Conservation (phyloP, 305 asterid genomes). For the Lippia alba region DNA sequence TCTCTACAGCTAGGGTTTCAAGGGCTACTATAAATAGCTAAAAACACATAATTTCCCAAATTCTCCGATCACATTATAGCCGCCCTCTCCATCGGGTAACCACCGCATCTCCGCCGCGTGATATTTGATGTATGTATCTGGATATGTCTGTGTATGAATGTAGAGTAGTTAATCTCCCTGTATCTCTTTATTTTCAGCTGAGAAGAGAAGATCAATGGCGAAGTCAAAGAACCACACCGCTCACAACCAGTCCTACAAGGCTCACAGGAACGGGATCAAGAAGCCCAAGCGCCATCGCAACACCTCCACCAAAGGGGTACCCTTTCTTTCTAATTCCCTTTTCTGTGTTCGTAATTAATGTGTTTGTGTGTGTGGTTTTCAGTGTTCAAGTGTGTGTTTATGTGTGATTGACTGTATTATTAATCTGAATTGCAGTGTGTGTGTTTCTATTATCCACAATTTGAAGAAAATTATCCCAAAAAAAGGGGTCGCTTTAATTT, state of each 20-base stretch:
- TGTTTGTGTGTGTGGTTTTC: not conserved
- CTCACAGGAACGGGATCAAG: constrained; percentile 56
- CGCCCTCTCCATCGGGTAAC: constrained; percentile 7
- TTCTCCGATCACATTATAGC: not conserved
- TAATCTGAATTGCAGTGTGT: too few species aligned
- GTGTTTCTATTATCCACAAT: too few species aligned
- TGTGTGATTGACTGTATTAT: not conserved
- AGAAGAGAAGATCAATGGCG: constrained; percentile 37
- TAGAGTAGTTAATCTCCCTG: too few species aligned
- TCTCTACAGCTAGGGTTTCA: not conserved
- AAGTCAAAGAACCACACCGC: constrained; percentile 56
- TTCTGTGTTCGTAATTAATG: not conserved
- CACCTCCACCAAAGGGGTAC: constrained; percentile 47
- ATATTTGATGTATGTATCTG: not conserved
- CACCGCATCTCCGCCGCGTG: too few species aligned
- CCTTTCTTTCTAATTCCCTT: not conserved
- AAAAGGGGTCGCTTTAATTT: too few species aligned
- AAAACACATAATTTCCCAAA: not conserved
- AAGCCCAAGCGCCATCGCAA: constrained; percentile 48
- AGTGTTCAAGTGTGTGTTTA: not conserved
- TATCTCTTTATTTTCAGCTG: not conserved
- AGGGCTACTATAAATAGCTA: not conserved
- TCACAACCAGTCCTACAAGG: constrained; percentile 50
- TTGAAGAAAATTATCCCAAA: too few species aligned
- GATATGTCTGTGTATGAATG: not conserved